Conservation (phyloP, 2,329 filamentous ascomycete species). For the Huntiella omanensis region DNA sequence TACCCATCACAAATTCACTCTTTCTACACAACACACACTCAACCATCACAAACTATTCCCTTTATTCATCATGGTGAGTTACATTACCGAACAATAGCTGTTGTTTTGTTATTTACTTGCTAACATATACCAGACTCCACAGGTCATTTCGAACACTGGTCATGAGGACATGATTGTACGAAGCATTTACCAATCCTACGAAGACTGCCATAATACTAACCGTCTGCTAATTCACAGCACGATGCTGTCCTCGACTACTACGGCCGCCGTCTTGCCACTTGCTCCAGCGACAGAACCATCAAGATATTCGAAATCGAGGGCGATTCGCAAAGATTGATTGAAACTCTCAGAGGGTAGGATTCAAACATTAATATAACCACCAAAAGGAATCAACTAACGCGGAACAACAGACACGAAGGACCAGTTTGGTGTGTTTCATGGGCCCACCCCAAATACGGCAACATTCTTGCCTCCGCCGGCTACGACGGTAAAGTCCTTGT, state of each 20-base stretch:
- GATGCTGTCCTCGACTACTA: conserved; percentile 99
- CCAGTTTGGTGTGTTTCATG: conserved; percentile 96
- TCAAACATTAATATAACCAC: neutral
- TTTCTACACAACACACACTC: too few relatives aligned
- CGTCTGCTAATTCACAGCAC: conserved; percentile 38
- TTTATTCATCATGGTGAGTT: too few relatives aligned
- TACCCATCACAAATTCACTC: too few relatives aligned
- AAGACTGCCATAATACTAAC: conserved; percentile 2
- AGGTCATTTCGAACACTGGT: conserved; percentile 27
- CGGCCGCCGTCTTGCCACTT: conserved; percentile 85
- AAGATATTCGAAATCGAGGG: conserved; percentile 98
- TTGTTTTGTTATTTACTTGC: too few relatives aligned
- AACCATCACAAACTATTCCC: too few relatives aligned
- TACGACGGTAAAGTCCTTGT: conserved; percentile 98
- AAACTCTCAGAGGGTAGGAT: conserved; percentile 80
- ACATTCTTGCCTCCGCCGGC: conserved; percentile 83
- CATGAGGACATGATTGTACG: conserved; percentile 99
- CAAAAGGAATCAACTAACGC: too few relatives aligned
- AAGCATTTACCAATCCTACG: conserved; percentile 14
- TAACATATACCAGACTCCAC: conserved; percentile 19
- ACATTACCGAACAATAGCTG: too few relatives aligned
- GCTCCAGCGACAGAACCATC: conserved; percentile 94
- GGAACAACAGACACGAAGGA: conserved; percentile 61
- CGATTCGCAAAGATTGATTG: conserved; percentile 70
- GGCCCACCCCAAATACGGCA: conserved; percentile 97